Evolutionary conservation across 2,329 filamentous ascomycete species (phyloP), one percentile per base, ranked within the genome.

Genomic region (Chrysoporthe puriensis): DNA sequence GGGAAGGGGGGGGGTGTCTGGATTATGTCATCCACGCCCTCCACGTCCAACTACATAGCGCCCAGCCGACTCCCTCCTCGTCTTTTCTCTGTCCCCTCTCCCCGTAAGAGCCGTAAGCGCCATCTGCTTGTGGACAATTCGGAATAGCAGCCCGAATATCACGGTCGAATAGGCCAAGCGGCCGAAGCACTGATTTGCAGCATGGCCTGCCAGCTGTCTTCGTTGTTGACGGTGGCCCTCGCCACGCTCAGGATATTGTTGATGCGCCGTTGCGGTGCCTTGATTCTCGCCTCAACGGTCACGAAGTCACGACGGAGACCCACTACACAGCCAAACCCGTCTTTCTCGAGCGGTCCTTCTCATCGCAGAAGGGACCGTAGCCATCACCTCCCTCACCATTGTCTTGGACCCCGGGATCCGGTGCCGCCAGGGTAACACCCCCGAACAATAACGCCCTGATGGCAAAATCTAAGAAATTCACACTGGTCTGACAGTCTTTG

Each of bases 181-280:
- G 18, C 40, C 42, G 14, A 61, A 44, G 21, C 46, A 44, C 58
- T 61, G 42, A 21, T 61, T 61, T 44, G 42, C 40, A 42, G 21
- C 40, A 44, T 44, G 21, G 40, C 58, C 21, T 62, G 43, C 21
- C 59, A 42, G 42, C 42, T 46, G 42, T 48, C 59, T 13, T 48
- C 43, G 43, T 48, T 48, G 43, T 46, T 62, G 26, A 62, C 34
- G 9, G 42, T n/a, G 43, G 59, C 59, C 59, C 46, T 46, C 21
- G 59, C 46, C 42, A 62, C 46, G 42, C 46, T 34, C 26, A 34
- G 42, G 26, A 48, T 43, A 9, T 62, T 62, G 26, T 62, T 42
- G 43, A 48, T 46, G 42, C 59, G n/a, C 21, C 21, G 21, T 42
- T 61, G 58, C 40, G 32, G 58, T 32, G 16, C 34, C 11, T 61